These are phyloP conservation scores for Pythium apleroticum DNA, from an alignment of 352 stramenopile genomes.

Conservation along the genomic window DNA sequence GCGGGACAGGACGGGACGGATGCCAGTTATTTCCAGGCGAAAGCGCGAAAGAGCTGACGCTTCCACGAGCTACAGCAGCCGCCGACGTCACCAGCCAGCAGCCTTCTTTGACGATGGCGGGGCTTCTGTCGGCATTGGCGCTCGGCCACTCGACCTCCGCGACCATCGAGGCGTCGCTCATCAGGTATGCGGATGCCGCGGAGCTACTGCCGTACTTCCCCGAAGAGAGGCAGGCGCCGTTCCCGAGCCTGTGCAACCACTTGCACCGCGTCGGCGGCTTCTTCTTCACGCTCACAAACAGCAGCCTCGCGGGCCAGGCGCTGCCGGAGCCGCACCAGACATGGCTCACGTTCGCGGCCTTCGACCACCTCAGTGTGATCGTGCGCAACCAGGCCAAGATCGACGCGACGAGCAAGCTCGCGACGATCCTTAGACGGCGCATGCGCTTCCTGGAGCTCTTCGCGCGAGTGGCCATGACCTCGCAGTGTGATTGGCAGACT, in stretches of 20 bases:
- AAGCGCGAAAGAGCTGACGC: not conserved
- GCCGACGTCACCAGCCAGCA: not conserved
- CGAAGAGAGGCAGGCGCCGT: not conserved
- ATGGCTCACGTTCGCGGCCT: constrained; percentile 24
- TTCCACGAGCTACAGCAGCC: not conserved
- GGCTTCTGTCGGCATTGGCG: not conserved
- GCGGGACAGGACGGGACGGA: not conserved
- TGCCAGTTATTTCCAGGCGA: not conserved
- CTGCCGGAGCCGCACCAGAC: constrained; percentile 4
- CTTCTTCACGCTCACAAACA: constrained; percentile 12
- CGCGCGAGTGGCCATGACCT: constrained; percentile 12
- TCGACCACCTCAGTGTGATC: constrained; percentile 19
- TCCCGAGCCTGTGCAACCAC: constrained; percentile 6
- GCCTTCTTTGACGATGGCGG: not conserved
- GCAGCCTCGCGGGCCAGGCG: constrained; percentile 6
- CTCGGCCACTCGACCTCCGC: too few relatives aligned
- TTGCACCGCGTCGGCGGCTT: constrained; percentile 16
- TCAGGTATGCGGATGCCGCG: constrained; percentile 14
- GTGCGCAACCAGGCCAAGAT: constrained; percentile 12
- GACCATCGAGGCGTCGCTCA: not conserved
- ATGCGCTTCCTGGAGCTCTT: constrained; percentile 18
- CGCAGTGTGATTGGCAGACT: constrained; percentile 15
- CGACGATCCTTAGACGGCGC: constrained; percentile 7
- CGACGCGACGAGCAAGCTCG: not conserved
- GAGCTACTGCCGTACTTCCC: constrained; percentile 23